phyloP scores from a whole-genome alignment of 805 yeast species.

The Starmerella kuoi region DNA sequence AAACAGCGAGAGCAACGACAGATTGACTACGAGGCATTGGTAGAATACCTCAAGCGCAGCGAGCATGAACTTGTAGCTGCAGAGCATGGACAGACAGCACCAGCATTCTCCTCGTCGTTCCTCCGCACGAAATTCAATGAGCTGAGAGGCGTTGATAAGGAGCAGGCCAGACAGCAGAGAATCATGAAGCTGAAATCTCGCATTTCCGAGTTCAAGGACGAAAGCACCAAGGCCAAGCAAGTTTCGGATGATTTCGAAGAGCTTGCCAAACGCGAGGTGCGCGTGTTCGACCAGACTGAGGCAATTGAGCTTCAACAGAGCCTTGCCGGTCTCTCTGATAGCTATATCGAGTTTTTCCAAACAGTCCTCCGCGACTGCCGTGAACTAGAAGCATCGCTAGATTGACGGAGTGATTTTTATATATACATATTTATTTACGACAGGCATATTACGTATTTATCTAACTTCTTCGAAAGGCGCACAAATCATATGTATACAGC shows the following conservation, averaged over 20 bases:
- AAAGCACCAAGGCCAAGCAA: conserved; percentile 39
- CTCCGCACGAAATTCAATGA: conserved; percentile 49
- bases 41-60: conserved; percentile 65
- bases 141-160: conserved; percentile 50
- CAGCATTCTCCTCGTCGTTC: conserved; percentile 36
- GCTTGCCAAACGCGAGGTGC: conserved; percentile 44
- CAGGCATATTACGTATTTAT: too few species aligned
- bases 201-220: conserved; percentile 39
- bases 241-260: conserved; percentile 45
- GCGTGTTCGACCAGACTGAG: conserved; percentile 67
- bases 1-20: conserved; percentile 84
- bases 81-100: conserved; percentile 32
- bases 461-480: too few species aligned
- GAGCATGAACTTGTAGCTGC: conserved; percentile 48
- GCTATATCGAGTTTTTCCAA: conserved; percentile 61
- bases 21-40: conserved; percentile 76
- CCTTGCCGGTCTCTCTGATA: conserved; percentile 59
- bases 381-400: conserved; percentile 21
- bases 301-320: conserved; percentile 63
- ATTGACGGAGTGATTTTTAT: background rate
- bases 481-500: too few species aligned
- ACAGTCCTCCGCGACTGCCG: conserved; percentile 62
- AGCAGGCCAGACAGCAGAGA: conserved; percentile 41
- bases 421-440: too few species aligned
- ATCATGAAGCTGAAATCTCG: conserved; percentile 39